Percentiles rank a stretch among this genome's conserved stretches.
Conservation (phyloP, 768 basidiomycete species). For the Suillus placidus region DNA sequence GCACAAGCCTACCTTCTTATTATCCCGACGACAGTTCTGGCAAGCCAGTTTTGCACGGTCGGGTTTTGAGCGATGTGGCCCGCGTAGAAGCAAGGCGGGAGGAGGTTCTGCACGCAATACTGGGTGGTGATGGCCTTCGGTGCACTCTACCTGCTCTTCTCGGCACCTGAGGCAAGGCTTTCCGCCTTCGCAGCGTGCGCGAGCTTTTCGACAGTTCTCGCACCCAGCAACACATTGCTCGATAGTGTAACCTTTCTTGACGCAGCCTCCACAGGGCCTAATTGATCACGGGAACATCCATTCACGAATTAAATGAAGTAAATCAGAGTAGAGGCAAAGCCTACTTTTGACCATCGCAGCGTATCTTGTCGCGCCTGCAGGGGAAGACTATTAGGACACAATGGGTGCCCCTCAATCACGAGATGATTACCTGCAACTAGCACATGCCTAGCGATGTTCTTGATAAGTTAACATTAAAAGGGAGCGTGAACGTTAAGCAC, state of each 20-base stretch:
- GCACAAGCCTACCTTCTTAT: constrained; percentile 55
- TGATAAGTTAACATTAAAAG: constrained; percentile 17
- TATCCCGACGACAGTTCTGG: constrained; percentile 61
- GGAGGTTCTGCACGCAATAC: constrained; percentile 29
- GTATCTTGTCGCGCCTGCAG: constrained; percentile 60
- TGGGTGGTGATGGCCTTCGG: constrained; percentile 41
- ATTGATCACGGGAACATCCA: neutral
- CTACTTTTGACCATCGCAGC: constrained; percentile 58
- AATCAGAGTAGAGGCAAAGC: constrained; percentile 15
- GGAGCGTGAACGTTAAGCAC: constrained; percentile 19
- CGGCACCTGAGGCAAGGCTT: constrained; percentile 40
- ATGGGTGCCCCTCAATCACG: neutral
- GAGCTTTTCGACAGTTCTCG: constrained; percentile 56
- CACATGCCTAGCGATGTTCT: constrained; percentile 49
- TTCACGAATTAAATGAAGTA: constrained; percentile 6
- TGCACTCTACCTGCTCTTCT: constrained; percentile 45
- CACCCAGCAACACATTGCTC: constrained; percentile 66
- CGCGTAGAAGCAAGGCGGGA: constrained; percentile 27
- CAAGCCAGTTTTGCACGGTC: constrained; percentile 65
- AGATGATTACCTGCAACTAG: constrained; percentile 52
- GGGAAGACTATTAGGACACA: neutral
- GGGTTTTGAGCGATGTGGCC: constrained; percentile 32
- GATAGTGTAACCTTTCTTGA: constrained; percentile 53
- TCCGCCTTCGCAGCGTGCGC: constrained; percentile 45
- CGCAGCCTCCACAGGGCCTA: constrained; percentile 63